Evolutionary conservation across 768 basidiomycete genomes (phyloP), one percentile per base, ranked within the genome.

Genomic region (Cyathus striatus): DNA sequence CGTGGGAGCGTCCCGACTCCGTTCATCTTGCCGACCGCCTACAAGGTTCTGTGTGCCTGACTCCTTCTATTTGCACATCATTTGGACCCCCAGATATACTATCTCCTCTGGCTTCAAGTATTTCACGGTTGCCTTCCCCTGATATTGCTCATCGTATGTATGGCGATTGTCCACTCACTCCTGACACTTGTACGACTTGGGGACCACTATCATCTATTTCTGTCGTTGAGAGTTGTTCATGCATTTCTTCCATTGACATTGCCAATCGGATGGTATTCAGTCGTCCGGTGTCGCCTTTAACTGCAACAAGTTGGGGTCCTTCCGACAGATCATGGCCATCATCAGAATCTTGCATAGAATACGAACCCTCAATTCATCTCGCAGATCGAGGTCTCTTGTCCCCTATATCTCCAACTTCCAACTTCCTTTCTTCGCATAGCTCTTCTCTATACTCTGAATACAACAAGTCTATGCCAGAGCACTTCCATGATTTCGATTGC

Each of bases 61-160:
- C 76, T 0, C 73, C 73, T 23, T 67, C 76, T n/a, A 59, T 62
- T 35, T 64, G 70, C 55, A 82, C 80, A 1, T 79, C 77, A 14
- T 75, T 73, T 57, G 78, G 75, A 2, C 76, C 75, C n/a, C 64
- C 63, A 7, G 76, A 79, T 50, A n/a, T n/a, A n/a, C n/a, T n/a
- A n/a, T 69, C 73, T 42, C 68, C 72, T 18, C 48, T 64, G 27
- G 58, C 63, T 40, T 72, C 66, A 6, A 65, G 62, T 4, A 51
- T 56, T 16, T 53, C 62, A 5, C 65, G 69, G 30, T 53, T 76
- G 16, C 74, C 72, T 10, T 75, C 81, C 13, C 81, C 79, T 17
- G 83, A 86, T 56, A 57, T 83, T 30, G 80, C 71, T 4, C 61
- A 64, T 47, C 72, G 85, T 25, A 69, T 76, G 59, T 55, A 72